Conservation (phyloP, 2,329 filamentous ascomycete species). For the Phyllosticta capitalensis region DNA sequence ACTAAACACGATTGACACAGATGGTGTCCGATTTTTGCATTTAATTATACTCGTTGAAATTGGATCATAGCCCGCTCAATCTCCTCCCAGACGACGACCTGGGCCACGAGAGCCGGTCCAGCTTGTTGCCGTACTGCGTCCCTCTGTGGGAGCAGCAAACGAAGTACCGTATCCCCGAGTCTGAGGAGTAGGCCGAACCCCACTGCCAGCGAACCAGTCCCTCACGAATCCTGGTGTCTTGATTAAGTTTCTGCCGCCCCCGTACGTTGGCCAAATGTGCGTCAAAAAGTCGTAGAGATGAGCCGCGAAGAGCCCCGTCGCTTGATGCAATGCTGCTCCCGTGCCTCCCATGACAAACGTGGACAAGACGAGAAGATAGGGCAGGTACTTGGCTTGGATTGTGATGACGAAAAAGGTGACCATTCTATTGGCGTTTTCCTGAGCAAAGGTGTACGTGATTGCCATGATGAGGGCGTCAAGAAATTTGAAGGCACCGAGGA, state of each 20-base stretch:
- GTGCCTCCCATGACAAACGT: conserved; percentile 60
- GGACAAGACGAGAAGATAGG: conserved; percentile 67
- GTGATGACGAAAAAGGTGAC: conserved; percentile 73
- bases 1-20: no score
- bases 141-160: conserved; percentile 1
- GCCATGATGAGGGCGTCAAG: conserved; percentile 62
- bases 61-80: not conserved
- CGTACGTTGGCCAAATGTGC: conserved; percentile 79
- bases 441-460: conserved; percentile 72
- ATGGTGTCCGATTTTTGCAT: no score
- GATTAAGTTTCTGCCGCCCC: conserved; percentile 69
- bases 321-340: conserved; percentile 49
- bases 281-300: conserved; percentile 88
- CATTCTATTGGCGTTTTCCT: conserved; percentile 71
- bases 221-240: conserved; percentile 64
- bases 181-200: conserved; percentile 1
- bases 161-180: conserved; percentile 4
- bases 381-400: conserved; percentile 72
- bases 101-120: conserved; percentile 3
- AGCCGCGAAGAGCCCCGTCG: conserved; percentile 74
- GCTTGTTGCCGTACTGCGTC: conserved; percentile 2
- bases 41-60: not conserved
- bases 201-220: conserved; percentile 48
- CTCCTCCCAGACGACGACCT: conserved; percentile 10
- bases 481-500: conserved; percentile 46